Conservation (phyloP, 139 green algal genomes). For the Chlamydomonas asymmetrica region DNA sequence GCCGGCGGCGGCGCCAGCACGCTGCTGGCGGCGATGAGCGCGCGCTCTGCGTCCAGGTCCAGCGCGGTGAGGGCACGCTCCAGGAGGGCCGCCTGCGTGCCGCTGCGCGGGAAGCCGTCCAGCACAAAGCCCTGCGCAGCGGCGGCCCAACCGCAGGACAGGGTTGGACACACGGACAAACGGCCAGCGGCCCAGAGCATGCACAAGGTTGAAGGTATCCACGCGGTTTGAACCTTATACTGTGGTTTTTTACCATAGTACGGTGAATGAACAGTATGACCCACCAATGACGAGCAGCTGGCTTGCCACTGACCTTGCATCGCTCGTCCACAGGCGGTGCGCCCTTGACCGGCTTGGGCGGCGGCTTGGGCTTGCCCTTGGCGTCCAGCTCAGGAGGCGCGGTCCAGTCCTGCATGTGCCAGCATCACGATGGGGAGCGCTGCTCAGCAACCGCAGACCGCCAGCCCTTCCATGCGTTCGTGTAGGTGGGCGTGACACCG, state of each 20-base stretch:
- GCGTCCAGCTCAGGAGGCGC: constrained; percentile 13
- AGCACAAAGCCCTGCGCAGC: constrained; percentile 68
- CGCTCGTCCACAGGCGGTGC: background rate
- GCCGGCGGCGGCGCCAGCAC: constrained; percentile 59
- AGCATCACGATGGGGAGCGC: too few relatives aligned
- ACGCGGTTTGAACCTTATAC: background rate
- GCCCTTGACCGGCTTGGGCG: background rate
- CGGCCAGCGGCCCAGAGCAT: background rate
- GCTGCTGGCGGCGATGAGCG: constrained; percentile 34
- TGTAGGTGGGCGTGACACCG: too few relatives aligned
- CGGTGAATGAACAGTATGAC: too few relatives aligned
- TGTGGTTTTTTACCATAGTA: too few relatives aligned
- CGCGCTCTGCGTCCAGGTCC: constrained; percentile 63
- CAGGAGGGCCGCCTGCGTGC: constrained; percentile 58
- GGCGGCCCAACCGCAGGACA: background rate
- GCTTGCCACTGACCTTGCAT: too few relatives aligned
- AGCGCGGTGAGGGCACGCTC: constrained; percentile 78
- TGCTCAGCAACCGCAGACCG: too few relatives aligned
- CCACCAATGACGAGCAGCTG: too few relatives aligned
- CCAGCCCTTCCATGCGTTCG: too few relatives aligned
- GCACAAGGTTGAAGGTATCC: background rate
- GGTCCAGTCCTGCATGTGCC: constrained; percentile 1
- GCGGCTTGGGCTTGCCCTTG: constrained; percentile 16
- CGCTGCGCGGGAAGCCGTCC: constrained; percentile 71
- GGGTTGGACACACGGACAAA: background rate